phyloP scores from a whole-genome alignment of 768 basidiomycete species.

The Lentinula raphanica region DNA sequence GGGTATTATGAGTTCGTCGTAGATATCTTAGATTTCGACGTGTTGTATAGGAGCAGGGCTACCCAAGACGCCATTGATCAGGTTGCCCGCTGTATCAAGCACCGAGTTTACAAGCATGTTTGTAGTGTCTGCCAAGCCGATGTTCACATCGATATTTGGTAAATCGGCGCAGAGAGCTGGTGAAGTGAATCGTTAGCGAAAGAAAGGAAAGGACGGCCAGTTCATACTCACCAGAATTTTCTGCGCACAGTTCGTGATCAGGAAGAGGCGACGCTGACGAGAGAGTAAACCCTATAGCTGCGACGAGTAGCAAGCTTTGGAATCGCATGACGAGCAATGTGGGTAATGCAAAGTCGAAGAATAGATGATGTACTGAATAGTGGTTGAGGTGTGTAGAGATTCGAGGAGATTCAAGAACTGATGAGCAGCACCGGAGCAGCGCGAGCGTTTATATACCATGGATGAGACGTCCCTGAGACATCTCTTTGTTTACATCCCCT shows the following conservation, averaged over 20 bases:
- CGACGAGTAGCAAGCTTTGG: neutral
- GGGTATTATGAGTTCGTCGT: no score
- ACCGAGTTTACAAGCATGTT: neutral
- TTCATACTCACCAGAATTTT: neutral
- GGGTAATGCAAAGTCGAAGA: neutral
- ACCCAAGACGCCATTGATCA: neutral
- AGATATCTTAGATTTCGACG: neutral
- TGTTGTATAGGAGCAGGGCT: neutral
- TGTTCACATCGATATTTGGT: neutral
- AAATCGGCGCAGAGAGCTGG: neutral
- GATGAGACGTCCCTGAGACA: neutral
- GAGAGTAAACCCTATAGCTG: neutral
- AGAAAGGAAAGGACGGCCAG: neutral
- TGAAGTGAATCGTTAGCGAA: neutral
- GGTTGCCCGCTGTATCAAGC: neutral
- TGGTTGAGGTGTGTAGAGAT: no score
- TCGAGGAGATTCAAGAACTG: no score
- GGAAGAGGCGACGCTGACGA: neutral
- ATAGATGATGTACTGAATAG: no score
- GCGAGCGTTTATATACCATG: no score
- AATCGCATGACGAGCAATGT: neutral
- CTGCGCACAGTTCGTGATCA: neutral
- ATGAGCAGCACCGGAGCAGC: no score
- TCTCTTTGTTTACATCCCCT: neutral
- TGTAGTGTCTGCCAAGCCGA: neutral